phyloP scores from a whole-genome alignment of 2,329 filamentous ascomycete species.

The Cyanodermella asteris region DNA sequence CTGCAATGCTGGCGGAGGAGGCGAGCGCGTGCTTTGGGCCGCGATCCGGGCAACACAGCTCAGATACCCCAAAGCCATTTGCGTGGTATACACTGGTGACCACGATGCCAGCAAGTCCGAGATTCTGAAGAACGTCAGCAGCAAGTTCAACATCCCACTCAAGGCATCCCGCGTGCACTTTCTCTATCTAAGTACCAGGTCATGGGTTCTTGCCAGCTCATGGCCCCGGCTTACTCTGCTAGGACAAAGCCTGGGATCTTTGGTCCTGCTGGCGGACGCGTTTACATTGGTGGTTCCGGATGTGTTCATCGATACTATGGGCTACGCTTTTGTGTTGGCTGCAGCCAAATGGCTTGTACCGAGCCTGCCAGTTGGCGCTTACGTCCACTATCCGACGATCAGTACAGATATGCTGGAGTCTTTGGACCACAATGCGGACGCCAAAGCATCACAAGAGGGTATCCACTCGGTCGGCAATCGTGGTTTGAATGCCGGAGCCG shows the following conservation, averaged over 20 bases:
- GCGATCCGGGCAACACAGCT: slow-evolving; percentile 79
- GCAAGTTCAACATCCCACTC: slow-evolving; percentile 79
- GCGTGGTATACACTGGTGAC: slow-evolving; percentile 87
- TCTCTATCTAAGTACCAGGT: slow-evolving; percentile 71
- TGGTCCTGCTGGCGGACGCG: slow-evolving; percentile 76
- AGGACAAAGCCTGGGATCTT: slow-evolving; percentile 77
- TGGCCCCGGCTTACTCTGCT: slow-evolving; percentile 86
- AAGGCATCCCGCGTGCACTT: slow-evolving; percentile 67
- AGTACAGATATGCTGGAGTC: slow-evolving; percentile 92
- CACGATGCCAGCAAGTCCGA: slow-evolving; percentile 63
- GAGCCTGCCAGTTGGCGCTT: slow-evolving; percentile 62
- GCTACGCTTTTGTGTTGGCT: slow-evolving; percentile 77
- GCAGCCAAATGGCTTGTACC: slow-evolving; percentile 67
- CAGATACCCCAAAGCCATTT: slow-evolving; percentile 71
- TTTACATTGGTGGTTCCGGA: slow-evolving; percentile 84
- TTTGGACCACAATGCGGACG: slow-evolving; percentile 42
- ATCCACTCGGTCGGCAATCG: too few species aligned
- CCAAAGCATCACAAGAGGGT: too few species aligned
- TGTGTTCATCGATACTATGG: slow-evolving; percentile 94
- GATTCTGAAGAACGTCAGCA: slow-evolving; percentile 59
- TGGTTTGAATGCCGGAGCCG: slow-evolving; percentile 68
- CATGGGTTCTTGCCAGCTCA: slow-evolving; percentile 65
- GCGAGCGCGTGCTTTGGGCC: slow-evolving; percentile 89
- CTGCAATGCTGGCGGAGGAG: slow-evolving; percentile 89
- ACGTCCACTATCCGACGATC: slow-evolving; percentile 95